Base-by-base conservation (phyloP, 768 basidiomycete species). In the Russula earlei region DNA sequence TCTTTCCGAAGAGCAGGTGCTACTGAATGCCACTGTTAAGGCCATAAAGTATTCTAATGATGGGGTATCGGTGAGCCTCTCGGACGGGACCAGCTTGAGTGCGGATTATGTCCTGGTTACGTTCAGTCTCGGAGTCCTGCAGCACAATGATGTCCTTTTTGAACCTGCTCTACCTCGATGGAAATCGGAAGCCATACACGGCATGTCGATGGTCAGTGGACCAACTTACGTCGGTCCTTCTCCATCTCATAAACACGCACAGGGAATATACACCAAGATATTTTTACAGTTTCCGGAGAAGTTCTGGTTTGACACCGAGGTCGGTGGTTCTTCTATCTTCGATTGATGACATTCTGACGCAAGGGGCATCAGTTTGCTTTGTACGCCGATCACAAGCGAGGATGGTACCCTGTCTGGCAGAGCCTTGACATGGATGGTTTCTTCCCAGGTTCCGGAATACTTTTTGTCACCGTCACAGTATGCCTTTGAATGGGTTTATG, bases 91-190 rank as follows among this genome's bases (percentile, higher is more conserved):
- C 31, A 68, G 40, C 2, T 62, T 85, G 22, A 69, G 66, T 14
- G 82, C 75, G 14, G 77, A 84, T 49, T 80, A 83, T 64, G 82
- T 77, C 3, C 64, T 87, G 27, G 79, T 78, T 59, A 86, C 85
- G 0, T 86, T 86, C 68, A 85, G 83, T 58, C 65, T 84, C 1
- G 85, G 85, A 0, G 85, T 87, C 7, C 69, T 87, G 52, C 85
- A 87, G 68, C 72, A 83, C 54, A 69, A 75, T 29, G 83, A 84
- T 56, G 78, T 86, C 5, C 55, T 49, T 3, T 86, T 84, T 60
- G 63, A 74, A 40, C 84, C 84, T 2, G 22, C 68, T 9, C 64
- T 85, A 19, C 84, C 83, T 64, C 70, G 62, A 10, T 85, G 76
- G 72, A 85, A 85, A 64, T 54, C 71, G n/a, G 83, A 85, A 54